phyloP scores from a whole-genome alignment of 345 rosid species.

The Citrus maxima region DNA sequence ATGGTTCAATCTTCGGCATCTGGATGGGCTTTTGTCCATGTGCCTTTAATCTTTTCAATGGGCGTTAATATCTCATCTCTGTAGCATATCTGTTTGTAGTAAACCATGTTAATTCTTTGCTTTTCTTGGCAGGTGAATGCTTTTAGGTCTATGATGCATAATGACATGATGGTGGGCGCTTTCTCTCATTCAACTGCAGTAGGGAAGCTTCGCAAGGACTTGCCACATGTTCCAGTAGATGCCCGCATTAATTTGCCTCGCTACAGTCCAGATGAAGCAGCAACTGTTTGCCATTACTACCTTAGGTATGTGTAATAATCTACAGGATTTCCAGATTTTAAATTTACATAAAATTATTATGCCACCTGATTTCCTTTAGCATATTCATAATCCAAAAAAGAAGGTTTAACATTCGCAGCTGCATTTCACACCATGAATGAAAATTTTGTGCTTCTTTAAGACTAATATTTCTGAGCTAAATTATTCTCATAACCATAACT shows the following conservation, averaged over 20 bases:
- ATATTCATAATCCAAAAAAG: no score
- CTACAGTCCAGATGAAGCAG: slow-evolving; percentile 78
- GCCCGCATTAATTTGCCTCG: slow-evolving; percentile 74
- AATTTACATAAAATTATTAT: neutral
- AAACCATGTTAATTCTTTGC: neutral
- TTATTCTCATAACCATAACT: neutral
- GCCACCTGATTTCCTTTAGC: neutral
- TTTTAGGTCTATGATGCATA: slow-evolving; percentile 85
- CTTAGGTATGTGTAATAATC: slow-evolving; percentile 53
- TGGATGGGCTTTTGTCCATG: neutral
- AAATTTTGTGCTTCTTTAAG: neutral
- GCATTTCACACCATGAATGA: neutral
- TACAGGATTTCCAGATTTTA: neutral
- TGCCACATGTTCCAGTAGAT: slow-evolving; percentile 86
- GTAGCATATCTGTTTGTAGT: neutral
- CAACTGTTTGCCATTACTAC: slow-evolving; percentile 84
- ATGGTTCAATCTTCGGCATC: neutral
- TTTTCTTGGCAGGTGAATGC: slow-evolving; percentile 71
- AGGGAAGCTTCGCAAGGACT: slow-evolving; percentile 79
- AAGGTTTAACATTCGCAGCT: neutral
- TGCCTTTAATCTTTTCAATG: neutral
- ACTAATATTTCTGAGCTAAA: no score
- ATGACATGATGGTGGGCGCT: slow-evolving; percentile 96
- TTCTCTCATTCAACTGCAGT: slow-evolving; percentile 96
- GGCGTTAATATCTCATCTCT: neutral